A percentile compares a stretch with the other conserved stretches of the same genome.
Evolutionary conservation across 306 rosid species (phyloP).

Genomic region (Prunus kanzakura): DNA sequence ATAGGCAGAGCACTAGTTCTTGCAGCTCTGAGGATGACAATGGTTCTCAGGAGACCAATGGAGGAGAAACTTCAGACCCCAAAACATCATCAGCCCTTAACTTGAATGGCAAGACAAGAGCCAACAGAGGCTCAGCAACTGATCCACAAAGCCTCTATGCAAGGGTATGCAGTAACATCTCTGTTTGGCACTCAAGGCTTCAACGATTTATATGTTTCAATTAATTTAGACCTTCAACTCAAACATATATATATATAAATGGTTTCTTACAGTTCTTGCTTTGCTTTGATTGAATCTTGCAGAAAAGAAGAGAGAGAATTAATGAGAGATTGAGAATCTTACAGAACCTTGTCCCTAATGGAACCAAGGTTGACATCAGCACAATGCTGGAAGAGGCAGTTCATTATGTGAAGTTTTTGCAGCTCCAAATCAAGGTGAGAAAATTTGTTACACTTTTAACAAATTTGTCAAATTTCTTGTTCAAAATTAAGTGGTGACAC

Average conservation of each 20-base stretch:
- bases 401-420: slow-evolving; percentile 84
- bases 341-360: slow-evolving; percentile 85
- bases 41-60: slow-evolving; percentile 51
- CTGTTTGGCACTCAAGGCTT: too few relatives aligned
- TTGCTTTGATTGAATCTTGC: slow-evolving; percentile 16
- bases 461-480: not conserved
- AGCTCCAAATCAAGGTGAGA: slow-evolving; percentile 86
- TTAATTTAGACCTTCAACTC: not conserved
- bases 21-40: slow-evolving; percentile 70
- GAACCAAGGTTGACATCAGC: slow-evolving; percentile 97
- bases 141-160: slow-evolving; percentile 98
- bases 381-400: slow-evolving; percentile 99
- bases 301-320: slow-evolving; percentile 94
- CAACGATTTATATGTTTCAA: too few relatives aligned
- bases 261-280: not conserved
- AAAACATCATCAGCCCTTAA: slow-evolving; percentile 36
- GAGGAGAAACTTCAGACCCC: slow-evolving; percentile 42
- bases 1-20: slow-evolving; percentile 52
- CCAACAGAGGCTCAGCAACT: slow-evolving; percentile 86
- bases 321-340: slow-evolving; percentile 71
- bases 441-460: not conserved
- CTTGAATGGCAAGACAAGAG: slow-evolving; percentile 61
- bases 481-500: not conserved
- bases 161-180: slow-evolving; percentile 45
- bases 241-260: not conserved